These are phyloP conservation scores for Dothistroma septosporum DNA, from an alignment of 2,329 filamentous ascomycete species.

Conservation along the genomic window DNA sequence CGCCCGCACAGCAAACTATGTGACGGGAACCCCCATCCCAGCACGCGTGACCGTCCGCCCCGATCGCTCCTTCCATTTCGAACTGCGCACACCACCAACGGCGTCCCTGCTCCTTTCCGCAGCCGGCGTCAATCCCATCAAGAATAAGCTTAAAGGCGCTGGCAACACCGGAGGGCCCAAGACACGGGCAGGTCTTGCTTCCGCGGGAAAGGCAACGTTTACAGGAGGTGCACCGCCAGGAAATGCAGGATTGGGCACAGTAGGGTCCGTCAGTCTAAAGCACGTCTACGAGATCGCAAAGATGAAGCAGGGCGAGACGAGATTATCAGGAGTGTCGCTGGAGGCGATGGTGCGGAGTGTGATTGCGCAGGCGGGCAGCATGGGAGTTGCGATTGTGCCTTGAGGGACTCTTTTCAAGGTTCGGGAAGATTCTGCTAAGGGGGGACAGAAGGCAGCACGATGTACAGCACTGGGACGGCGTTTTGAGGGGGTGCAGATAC, in stretches of 20 bases:
- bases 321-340: slow-evolving; percentile 65
- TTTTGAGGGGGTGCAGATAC: not conserved
- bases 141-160: slow-evolving; percentile 72
- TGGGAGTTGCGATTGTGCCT: slow-evolving; percentile 49
- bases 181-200: slow-evolving; percentile 36
- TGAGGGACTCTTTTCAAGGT: slow-evolving; percentile 23
- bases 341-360: slow-evolving; percentile 78
- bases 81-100: slow-evolving; percentile 85
- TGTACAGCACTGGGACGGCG: slow-evolving; percentile 6
- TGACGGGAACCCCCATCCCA: slow-evolving; percentile 77
- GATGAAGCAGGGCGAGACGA: slow-evolving; percentile 66
- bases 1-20: slow-evolving; percentile 68
- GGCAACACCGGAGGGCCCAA: slow-evolving; percentile 48
- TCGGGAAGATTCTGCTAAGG: not conserved
- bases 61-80: slow-evolving; percentile 89
- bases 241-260: slow-evolving; percentile 68
- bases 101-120: slow-evolving; percentile 84
- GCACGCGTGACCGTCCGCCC: slow-evolving; percentile 87
- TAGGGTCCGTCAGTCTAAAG: slow-evolving; percentile 87
- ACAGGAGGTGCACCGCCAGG: slow-evolving; percentile 25
- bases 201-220: slow-evolving; percentile 35
- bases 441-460: not conserved
- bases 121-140: slow-evolving; percentile 69
- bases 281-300: slow-evolving; percentile 97
- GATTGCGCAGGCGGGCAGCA: slow-evolving; percentile 49